phyloP scores from a whole-genome alignment of 106 monocot species.

The Xerophyta viscosa region DNA sequence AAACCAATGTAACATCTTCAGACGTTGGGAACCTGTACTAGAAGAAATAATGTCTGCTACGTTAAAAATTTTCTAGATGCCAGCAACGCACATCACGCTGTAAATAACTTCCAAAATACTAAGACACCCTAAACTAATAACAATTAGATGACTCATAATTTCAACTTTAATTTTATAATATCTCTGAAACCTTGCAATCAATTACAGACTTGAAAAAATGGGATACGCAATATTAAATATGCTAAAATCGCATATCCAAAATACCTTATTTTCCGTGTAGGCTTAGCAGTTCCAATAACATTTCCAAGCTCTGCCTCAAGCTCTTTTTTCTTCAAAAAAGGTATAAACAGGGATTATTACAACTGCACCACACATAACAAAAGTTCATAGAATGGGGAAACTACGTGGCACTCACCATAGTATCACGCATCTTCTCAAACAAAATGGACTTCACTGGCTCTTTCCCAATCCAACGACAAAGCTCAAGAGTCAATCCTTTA shows the following conservation, averaged over 20 bases:
- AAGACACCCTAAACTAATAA: too few relatives aligned
- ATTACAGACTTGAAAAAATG: background rate
- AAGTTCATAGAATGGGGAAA: too few relatives aligned
- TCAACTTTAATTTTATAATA: too few relatives aligned
- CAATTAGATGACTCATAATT: too few relatives aligned
- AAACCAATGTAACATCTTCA: too few relatives aligned
- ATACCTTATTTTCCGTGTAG: slow-evolving; percentile 95
- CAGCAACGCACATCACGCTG: too few relatives aligned
- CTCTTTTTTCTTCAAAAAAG: slow-evolving; percentile 84
- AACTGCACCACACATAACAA: background rate
- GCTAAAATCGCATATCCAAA: too few relatives aligned
- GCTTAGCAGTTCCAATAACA: slow-evolving; percentile 73
- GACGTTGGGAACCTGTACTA: too few relatives aligned
- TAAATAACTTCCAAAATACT: too few relatives aligned
- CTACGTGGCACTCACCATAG: slow-evolving; percentile 55
- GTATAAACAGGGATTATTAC: slow-evolving; percentile 9
- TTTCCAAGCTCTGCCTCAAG: slow-evolving; percentile 90
- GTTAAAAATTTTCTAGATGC: too few relatives aligned
- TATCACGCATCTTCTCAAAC: slow-evolving; percentile 99
- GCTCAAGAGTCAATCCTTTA: slow-evolving; percentile 91
- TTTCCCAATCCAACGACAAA: slow-evolving; percentile 99
- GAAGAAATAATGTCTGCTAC: too few relatives aligned
- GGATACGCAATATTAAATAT: too few relatives aligned
- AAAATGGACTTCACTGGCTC: slow-evolving; percentile 94
- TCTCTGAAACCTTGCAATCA: background rate